Evolutionary conservation across 495 filamentous ascomycete genomes (phyloP).

Genomic region (Penicillium diatomitis): DNA sequence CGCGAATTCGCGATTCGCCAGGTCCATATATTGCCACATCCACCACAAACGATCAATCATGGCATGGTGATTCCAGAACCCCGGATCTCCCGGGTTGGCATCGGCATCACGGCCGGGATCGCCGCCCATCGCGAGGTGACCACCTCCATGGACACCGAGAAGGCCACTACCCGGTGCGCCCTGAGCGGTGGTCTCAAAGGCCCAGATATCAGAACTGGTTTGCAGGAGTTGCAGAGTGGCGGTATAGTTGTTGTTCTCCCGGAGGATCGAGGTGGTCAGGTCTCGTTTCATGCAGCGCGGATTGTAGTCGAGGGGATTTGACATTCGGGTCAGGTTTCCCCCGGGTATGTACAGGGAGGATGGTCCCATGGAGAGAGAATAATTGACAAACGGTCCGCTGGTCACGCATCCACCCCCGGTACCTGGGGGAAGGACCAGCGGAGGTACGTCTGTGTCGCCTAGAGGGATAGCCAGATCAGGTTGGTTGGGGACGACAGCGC

Average conservation of each 20-base stretch:
- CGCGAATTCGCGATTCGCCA: conserved; percentile 30
- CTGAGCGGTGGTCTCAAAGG: conserved; percentile 45
- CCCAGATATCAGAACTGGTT: conserved; percentile 32
- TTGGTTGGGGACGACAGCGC: conserved; percentile 31
- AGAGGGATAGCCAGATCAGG: conserved; percentile 13
- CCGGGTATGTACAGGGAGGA: conserved; percentile 26
- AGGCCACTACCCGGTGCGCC: conserved; percentile 38
- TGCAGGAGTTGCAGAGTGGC: conserved; percentile 39
- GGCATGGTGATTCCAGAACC: conserved; percentile 61
- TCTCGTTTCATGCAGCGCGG: conserved; percentile 61
- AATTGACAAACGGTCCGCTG: conserved; percentile 49
- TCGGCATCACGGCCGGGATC: conserved; percentile 53
- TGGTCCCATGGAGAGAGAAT: conserved; percentile 44
- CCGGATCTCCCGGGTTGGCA: conserved; percentile 53
- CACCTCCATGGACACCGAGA: conserved; percentile 53
- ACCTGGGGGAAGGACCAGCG: conserved; percentile 33
- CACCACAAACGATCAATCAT: conserved; percentile 62
- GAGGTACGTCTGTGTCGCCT: conserved; percentile 6
- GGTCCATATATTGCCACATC: conserved; percentile 60
- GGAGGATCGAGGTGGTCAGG: conserved; percentile 39
- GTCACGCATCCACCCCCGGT: conserved; percentile 57
- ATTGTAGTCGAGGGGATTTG: conserved; percentile 37
- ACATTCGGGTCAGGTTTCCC: conserved; percentile 4
- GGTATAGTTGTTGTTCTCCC: conserved; percentile 41
- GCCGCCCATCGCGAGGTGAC: conserved; percentile 56